phyloP scores from a whole-genome alignment of 2,329 filamentous ascomycete genomes.

The Pseudonectria buxi region DNA sequence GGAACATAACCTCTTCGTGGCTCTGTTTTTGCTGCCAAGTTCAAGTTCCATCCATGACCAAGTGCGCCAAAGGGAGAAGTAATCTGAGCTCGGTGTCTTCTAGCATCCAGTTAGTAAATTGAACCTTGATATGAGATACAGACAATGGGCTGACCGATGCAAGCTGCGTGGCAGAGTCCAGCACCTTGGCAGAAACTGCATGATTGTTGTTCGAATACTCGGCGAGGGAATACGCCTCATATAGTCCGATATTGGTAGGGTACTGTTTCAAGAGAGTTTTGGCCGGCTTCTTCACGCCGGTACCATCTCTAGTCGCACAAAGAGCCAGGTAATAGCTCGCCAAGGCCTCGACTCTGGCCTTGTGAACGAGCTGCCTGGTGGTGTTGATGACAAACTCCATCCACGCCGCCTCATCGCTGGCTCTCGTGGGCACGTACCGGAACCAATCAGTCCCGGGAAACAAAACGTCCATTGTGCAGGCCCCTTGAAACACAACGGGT shows the following conservation, averaged over 20 bases:
- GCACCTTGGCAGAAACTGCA: slow-evolving; percentile 55
- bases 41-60: slow-evolving; percentile 64
- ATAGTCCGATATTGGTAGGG: slow-evolving; percentile 59
- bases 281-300: slow-evolving; percentile 59
- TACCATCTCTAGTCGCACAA: slow-evolving; percentile 48
- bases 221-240: slow-evolving; percentile 71
- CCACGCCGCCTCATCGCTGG: slow-evolving; percentile 20
- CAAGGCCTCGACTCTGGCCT: slow-evolving; percentile 31
- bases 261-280: slow-evolving; percentile 66
- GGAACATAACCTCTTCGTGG: slow-evolving; percentile 34
- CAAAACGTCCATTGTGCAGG: slow-evolving; percentile 43
- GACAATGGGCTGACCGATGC: slow-evolving; percentile 21
- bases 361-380: slow-evolving; percentile 53
- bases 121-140: too few relatives aligned
- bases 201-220: slow-evolving; percentile 54
- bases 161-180: slow-evolving; percentile 53
- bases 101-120: slow-evolving; percentile 1
- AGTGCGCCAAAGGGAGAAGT: slow-evolving; percentile 46
- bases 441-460: slow-evolving; percentile 45
- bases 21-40: slow-evolving; percentile 25
- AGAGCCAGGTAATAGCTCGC: slow-evolving; percentile 67
- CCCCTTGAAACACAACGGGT: slow-evolving; percentile 22
- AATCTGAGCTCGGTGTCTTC: slow-evolving; percentile 13
- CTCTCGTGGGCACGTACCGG: slow-evolving; percentile 27
- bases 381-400: slow-evolving; percentile 45